Evolutionary conservation across 2,329 filamentous ascomycete genomes (phyloP), one percentile per base, ranked within the genome.

Genomic region (Sordariomycetes sp.): DNA sequence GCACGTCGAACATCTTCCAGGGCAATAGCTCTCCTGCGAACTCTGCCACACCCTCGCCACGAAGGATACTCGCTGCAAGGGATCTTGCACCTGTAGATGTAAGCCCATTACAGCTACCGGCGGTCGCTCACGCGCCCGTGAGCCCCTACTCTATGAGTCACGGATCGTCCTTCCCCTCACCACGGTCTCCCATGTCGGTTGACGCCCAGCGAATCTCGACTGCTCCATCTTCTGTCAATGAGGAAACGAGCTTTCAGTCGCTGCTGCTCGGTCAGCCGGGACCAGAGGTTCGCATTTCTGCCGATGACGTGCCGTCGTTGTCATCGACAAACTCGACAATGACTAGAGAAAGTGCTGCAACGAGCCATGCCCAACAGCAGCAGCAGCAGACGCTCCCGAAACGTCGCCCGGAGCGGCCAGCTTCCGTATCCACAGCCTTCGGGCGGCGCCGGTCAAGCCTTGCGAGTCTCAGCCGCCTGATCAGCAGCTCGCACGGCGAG

Each of bases 311-410:
- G 16, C 87, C 88, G 2, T 91, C 88, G 1, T 71, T 80, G 62
- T 89, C 87, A 1, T 90, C 87, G 66, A 90, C 86, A 66, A 85
- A 87, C 63, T 91, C 89, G 11, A 90, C 87, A 11, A 89, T 87
- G 81, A 87, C 86, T 7, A 80, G 83, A 53, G 85, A 89, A 63
- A 88, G 87, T 64, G 74, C 74, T 40, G 78, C 79, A 52, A 64
- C 70, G 1, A 65, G 75, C 57, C 69, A 70, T 70, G 65, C 74
- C 62, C 75, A 79, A 14, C 40, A 46, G 18, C 75, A 79, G 40
- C 40, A 46, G 18, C 75, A 79, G 61, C 76, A 76, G 8, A 76
- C 77, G 53, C 70, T 76, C 50, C 73, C 72, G 3, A 37, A 32
- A 4, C 72, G 77, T 35, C 74, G 76, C 18, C 79, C 82, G 22